Percentiles rank a stretch among this genome's conserved stretches.
Evolutionary conservation across 805 yeast genomes (phyloP).

Genomic region (Sungouiozyma ichnusensis): DNA sequence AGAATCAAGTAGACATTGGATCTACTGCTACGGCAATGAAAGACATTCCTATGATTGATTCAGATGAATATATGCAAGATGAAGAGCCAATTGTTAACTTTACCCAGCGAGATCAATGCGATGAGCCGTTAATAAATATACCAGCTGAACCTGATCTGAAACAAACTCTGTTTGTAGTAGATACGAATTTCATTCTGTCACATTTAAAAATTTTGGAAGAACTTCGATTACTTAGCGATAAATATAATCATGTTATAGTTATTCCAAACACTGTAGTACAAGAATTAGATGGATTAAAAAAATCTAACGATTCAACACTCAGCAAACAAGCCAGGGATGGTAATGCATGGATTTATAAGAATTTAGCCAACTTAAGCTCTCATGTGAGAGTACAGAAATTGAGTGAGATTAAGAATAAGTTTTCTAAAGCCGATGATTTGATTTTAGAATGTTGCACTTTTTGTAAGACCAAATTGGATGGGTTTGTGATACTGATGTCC

Average conservation of each 20-base stretch:
- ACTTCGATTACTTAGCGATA: conserved; percentile 32
- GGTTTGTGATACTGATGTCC: conserved; percentile 54
- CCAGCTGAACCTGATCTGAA: neutral
- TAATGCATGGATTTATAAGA: conserved; percentile 62
- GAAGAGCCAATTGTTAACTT: neutral
- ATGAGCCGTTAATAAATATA: neutral
- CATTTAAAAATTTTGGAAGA: conserved; percentile 52
- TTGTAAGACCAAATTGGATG: conserved; percentile 33
- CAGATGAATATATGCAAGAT: neutral
- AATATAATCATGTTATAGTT: conserved; percentile 42
- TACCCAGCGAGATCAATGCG: neutral
- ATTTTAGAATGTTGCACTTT: conserved; percentile 77
- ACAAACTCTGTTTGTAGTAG: conserved; percentile 47
- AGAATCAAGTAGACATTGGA: neutral
- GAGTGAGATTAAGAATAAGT: conserved; percentile 40
- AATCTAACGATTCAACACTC: conserved; percentile 31
- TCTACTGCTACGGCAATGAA: neutral
- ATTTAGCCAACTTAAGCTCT: conserved; percentile 41
- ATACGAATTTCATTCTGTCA: conserved; percentile 73
- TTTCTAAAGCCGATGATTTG: conserved; percentile 58
- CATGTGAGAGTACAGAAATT: conserved; percentile 56
- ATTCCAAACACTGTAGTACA: conserved; percentile 61
- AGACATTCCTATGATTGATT: neutral
- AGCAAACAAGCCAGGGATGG: conserved; percentile 60
- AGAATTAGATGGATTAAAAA: conserved; percentile 80